Conservation (phyloP, 192 early-diverging fungal genomes). For the Piromyces sp. region DNA sequence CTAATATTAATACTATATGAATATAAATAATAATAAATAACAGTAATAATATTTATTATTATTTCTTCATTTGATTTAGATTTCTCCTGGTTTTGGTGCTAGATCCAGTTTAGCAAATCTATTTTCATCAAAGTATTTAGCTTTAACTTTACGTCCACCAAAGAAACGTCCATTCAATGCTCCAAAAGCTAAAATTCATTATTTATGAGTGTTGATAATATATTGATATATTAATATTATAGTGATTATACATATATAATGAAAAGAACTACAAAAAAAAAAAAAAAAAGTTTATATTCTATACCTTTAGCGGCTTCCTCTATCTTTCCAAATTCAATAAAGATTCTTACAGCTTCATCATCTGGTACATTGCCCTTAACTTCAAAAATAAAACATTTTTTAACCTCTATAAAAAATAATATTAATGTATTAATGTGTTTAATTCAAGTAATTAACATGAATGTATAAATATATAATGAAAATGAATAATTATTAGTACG, state of each 20-base stretch:
- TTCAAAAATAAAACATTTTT: background rate
- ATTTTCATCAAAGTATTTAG: constrained; percentile 35
- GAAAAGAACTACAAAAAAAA: too few species aligned
- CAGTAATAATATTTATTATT: too few species aligned
- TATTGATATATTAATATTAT: too few species aligned
- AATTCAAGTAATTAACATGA: too few species aligned
- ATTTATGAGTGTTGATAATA: background rate
- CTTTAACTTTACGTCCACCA: constrained; percentile 47
- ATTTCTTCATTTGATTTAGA: background rate
- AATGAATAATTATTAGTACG: too few species aligned
- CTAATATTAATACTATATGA: too few species aligned
- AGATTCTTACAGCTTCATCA: constrained; percentile 60
- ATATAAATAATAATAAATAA: too few species aligned
- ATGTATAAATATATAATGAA: too few species aligned
- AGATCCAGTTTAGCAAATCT: constrained; percentile 17
- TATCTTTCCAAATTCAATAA: constrained; percentile 44
- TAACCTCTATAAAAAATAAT: background rate
- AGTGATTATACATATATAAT: too few species aligned
- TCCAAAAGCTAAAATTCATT: constrained; percentile 10
- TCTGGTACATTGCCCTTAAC: constrained; percentile 26
- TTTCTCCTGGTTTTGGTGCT: background rate
- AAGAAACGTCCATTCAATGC: constrained; percentile 60
- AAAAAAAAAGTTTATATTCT: too few species aligned
- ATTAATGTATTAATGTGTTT: too few species aligned
- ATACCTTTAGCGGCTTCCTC: constrained; percentile 24